A percentile compares a stretch with the other conserved stretches of the same genome.
These are phyloP conservation scores for Ogataea sp. DNA, from an alignment of 805 yeast genomes.

Conservation along the genomic window DNA sequence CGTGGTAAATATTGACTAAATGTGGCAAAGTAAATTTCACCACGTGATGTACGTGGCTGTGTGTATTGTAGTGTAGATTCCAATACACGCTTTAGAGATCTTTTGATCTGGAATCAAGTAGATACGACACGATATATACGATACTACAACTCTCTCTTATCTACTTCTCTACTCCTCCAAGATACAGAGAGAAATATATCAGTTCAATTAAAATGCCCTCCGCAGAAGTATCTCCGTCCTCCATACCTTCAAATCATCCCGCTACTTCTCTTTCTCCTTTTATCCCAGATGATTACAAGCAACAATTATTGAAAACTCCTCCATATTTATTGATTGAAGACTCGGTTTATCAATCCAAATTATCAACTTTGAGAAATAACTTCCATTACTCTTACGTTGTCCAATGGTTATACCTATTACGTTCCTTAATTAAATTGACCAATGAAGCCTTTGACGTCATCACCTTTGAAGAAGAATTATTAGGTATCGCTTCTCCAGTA, in stretches of 20 bases:
- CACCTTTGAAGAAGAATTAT: conserved; percentile 53
- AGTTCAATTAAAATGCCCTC: neutral
- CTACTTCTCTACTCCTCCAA: too few species aligned
- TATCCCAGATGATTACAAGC: conserved; percentile 27
- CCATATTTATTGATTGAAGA: conserved; percentile 28
- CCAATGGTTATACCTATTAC: conserved; percentile 50
- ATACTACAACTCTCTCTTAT: too few species aligned
- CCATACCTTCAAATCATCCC: conserved; percentile 16
- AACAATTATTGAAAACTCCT: conserved; percentile 32
- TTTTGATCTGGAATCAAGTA: too few species aligned
- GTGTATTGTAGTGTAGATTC: too few species aligned
- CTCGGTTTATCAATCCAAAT: conserved; percentile 21
- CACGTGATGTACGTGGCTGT: too few species aligned
- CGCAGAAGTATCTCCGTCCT: neutral
- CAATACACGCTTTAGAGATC: too few species aligned
- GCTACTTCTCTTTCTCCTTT: conserved; percentile 21
- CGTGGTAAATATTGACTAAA: too few species aligned
- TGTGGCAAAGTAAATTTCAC: too few species aligned
- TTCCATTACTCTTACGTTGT: conserved; percentile 31
- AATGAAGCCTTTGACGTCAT: conserved; percentile 51
- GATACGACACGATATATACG: too few species aligned
- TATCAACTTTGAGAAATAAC: conserved; percentile 27
- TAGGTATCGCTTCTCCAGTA: conserved; percentile 33
- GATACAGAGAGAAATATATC: too few species aligned
- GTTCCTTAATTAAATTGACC: conserved; percentile 41